Conservation (phyloP, 176 grass and related monocot genomes). For the Carex myosuroides region DNA sequence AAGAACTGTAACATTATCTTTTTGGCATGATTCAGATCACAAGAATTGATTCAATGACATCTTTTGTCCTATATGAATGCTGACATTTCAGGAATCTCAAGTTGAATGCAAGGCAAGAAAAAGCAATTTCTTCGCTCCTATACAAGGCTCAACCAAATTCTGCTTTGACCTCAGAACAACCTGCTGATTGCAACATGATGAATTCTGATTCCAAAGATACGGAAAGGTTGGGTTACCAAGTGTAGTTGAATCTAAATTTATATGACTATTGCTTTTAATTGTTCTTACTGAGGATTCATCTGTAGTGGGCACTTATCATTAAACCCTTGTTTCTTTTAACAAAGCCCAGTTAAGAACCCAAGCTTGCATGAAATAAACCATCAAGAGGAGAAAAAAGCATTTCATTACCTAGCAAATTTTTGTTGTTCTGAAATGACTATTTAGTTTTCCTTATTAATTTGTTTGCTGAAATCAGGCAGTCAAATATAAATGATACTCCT, state of each 20-base stretch:
- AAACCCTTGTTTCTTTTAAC: not conserved
- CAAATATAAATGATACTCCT: conserved; percentile 29
- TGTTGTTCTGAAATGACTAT: not conserved
- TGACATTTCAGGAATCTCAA: conserved; percentile 46
- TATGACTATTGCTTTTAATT: not conserved
- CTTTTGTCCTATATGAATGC: conserved; percentile 25
- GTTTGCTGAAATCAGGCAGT: conserved; percentile 36
- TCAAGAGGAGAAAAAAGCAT: not conserved
- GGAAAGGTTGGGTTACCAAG: conserved; percentile 34
- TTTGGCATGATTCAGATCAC: not conserved
- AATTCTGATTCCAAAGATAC: conserved; percentile 30
- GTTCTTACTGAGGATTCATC: not conserved
- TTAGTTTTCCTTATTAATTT: not conserved
- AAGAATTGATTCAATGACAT: not conserved
- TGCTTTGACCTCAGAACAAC: conserved; percentile 39
- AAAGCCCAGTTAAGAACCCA: not conserved
- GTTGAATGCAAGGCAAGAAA: conserved; percentile 31
- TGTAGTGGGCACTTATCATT: not conserved
- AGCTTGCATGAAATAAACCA: conserved; percentile 18
- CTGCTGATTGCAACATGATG: conserved; percentile 24
- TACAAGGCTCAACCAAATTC: conserved; percentile 32
- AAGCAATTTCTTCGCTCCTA: conserved; percentile 33
- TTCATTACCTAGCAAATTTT: not conserved
- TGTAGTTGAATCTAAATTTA: not conserved
- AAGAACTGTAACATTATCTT: not conserved